Percentiles rank a stretch among this genome's conserved stretches.
These are phyloP conservation scores for Wickerhamomyces queroliae DNA, from an alignment of 805 yeast genomes.

Conservation along the genomic window DNA sequence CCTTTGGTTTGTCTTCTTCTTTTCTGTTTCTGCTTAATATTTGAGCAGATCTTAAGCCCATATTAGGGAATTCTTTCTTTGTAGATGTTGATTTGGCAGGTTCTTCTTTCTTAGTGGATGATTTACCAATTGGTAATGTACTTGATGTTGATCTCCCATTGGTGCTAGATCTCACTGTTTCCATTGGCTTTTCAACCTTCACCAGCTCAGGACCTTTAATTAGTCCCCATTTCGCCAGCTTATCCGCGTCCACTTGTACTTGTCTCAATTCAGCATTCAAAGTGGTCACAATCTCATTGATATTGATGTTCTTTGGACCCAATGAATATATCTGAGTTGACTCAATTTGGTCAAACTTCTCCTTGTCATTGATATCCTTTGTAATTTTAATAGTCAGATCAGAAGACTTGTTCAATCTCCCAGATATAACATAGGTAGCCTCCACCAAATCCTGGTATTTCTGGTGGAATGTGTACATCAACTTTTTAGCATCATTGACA, in stretches of 20 bases:
- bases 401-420: slow-evolving; percentile 17
- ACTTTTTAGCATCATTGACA: slow-evolving; percentile 31
- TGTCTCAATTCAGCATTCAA: slow-evolving; percentile 6
- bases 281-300: slow-evolving; percentile 12
- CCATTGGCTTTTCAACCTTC: background rate
- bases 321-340: slow-evolving; percentile 37
- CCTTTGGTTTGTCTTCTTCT: slow-evolving; percentile 1
- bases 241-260: slow-evolving; percentile 7
- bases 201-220: slow-evolving; percentile 18
- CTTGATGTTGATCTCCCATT: background rate
- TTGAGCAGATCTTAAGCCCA: slow-evolving; percentile 11
- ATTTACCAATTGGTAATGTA: background rate
- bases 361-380: slow-evolving; percentile 20
- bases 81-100: background rate
- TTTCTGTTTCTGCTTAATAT: slow-evolving; percentile 11
- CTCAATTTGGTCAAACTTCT: slow-evolving; percentile 24
- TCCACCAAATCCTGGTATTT: slow-evolving; percentile 29
- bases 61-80: slow-evolving; percentile 12
- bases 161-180: background rate
- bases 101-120: background rate
- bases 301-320: slow-evolving; percentile 14
- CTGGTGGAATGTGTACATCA: slow-evolving; percentile 32
- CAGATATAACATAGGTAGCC: slow-evolving; percentile 38
- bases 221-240: slow-evolving; percentile 18
- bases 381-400: slow-evolving; percentile 19